Conservation (phyloP, 1,284 basidiomycete genomes). For the Microbotryum lychnidis-dioicae region DNA sequence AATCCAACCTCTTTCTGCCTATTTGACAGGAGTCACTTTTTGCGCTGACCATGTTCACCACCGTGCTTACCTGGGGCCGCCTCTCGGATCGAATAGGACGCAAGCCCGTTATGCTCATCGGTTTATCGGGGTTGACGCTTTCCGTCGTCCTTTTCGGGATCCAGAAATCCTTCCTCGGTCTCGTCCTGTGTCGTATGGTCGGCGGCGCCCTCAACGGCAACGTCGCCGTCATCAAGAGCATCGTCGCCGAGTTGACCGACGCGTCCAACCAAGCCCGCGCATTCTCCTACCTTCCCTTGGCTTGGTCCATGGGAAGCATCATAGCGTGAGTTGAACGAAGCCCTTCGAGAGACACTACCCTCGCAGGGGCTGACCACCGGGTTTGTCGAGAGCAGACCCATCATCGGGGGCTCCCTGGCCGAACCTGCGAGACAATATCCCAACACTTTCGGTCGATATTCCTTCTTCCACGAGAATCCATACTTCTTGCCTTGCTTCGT, state of each 20-base stretch:
- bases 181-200: constrained; percentile 37
- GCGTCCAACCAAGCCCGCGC: constrained; percentile 33
- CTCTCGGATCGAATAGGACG: constrained; percentile 40
- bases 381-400: constrained; percentile 5
- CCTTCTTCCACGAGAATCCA: constrained; percentile 35
- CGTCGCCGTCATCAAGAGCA: constrained; percentile 35
- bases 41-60: constrained; percentile 34
- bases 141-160: constrained; percentile 41
- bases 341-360: too few relatives aligned
- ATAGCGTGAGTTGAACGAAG: constrained; percentile 20
- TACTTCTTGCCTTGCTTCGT: constrained; percentile 41
- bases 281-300: constrained; percentile 30
- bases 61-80: constrained; percentile 40
- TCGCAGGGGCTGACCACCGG: background rate
- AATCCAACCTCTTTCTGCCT: background rate
- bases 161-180: constrained; percentile 35
- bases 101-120: constrained; percentile 42
- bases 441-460: constrained; percentile 20
- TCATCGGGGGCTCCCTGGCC: constrained; percentile 37
- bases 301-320: constrained; percentile 29
- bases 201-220: constrained; percentile 37
- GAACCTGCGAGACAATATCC: constrained; percentile 37
- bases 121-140: constrained; percentile 39
- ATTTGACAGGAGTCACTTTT: constrained; percentile 35
- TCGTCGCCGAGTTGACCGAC: constrained; percentile 37